Evolutionary conservation across 352 stramenopile species (phyloP).

Genomic region (Globisporangium cystogenes): DNA sequence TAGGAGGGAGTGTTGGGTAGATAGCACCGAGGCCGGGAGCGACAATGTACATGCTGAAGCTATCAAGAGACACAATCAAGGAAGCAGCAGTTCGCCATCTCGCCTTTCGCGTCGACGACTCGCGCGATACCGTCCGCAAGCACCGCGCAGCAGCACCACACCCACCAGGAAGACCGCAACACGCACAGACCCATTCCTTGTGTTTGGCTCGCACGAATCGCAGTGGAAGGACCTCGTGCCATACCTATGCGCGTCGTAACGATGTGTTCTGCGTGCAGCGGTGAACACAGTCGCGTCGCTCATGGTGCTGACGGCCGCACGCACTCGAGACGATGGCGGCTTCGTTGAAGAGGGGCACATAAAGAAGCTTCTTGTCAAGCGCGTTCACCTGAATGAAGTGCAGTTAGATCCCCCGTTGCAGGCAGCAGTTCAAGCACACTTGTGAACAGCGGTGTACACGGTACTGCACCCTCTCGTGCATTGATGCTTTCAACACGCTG

Average conservation of each 20-base stretch:
- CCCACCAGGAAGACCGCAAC: too few species aligned
- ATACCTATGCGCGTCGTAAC: slow-evolving; percentile 13
- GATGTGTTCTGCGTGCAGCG: slow-evolving; percentile 14
- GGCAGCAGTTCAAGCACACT: background rate
- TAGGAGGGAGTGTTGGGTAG: background rate
- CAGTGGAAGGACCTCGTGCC: slow-evolving; percentile 18
- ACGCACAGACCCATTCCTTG: slow-evolving; percentile 7
- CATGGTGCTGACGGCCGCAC: background rate
- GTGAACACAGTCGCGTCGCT: slow-evolving; percentile 2
- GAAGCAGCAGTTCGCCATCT: too few species aligned
- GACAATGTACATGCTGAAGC: too few species aligned
- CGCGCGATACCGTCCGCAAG: too few species aligned
- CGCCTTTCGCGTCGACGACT: background rate
- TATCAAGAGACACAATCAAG: too few species aligned
- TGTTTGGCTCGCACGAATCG: slow-evolving; percentile 16
- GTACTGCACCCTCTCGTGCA: too few species aligned
- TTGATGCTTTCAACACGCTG: background rate
- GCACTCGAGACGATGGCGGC: slow-evolving; percentile 2
- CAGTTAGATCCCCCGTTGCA: too few species aligned
- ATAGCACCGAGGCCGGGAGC: background rate
- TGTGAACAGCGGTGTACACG: background rate
- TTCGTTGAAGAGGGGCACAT: background rate
- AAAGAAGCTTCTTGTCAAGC: background rate
- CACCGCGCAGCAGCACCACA: too few species aligned
- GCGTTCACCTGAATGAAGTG: too few species aligned